Percentiles rank a stretch among this genome's conserved stretches.
phyloP scores from a whole-genome alignment of 441 rosid species.

The Jatropha multifida region DNA sequence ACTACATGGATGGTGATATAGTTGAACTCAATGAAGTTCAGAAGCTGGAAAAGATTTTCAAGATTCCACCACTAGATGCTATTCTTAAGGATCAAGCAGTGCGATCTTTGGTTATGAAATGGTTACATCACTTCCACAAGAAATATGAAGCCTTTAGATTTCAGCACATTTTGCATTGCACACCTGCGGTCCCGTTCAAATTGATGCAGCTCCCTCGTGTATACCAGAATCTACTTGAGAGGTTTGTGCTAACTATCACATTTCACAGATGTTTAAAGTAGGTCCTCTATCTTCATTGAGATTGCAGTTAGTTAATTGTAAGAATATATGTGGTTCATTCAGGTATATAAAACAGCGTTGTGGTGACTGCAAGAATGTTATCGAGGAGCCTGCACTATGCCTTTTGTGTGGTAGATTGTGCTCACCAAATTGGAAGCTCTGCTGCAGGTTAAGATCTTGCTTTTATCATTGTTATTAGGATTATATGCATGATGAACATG shows the following conservation, averaged over 20 bases:
- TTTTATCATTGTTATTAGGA: constrained; percentile 13
- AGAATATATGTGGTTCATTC: constrained; percentile 28
- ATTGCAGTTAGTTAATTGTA: constrained; percentile 16
- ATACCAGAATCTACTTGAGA: constrained; percentile 85
- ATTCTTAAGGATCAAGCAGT: constrained; percentile 57
- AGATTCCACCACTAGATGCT: constrained; percentile 63
- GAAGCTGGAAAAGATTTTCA: constrained; percentile 73
- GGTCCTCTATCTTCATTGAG: constrained; percentile 4
- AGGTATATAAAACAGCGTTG: constrained; percentile 88
- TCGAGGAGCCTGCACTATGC: constrained; percentile 85
- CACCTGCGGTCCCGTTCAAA: constrained; percentile 80
- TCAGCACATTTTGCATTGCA: constrained; percentile 41
- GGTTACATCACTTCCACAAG: constrained; percentile 68
- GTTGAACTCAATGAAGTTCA: constrained; percentile 63
- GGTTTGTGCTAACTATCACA: constrained; percentile 49
- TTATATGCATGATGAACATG: constrained; percentile 15
- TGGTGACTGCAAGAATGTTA: constrained; percentile 51
- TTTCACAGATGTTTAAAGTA: constrained; percentile 13
- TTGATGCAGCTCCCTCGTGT: constrained; percentile 81
- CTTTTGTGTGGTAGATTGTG: constrained; percentile 93
- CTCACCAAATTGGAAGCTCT: constrained; percentile 71
- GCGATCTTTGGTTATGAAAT: constrained; percentile 52
- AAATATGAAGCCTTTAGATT: constrained; percentile 42
- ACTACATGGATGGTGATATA: constrained; percentile 30
- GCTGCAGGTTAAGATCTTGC: constrained; percentile 74